Evolutionary conservation across 371 early-diverging fungal genomes (phyloP), one percentile per base, ranked within the genome.

Genomic region (Mucor ambiguus): DNA sequence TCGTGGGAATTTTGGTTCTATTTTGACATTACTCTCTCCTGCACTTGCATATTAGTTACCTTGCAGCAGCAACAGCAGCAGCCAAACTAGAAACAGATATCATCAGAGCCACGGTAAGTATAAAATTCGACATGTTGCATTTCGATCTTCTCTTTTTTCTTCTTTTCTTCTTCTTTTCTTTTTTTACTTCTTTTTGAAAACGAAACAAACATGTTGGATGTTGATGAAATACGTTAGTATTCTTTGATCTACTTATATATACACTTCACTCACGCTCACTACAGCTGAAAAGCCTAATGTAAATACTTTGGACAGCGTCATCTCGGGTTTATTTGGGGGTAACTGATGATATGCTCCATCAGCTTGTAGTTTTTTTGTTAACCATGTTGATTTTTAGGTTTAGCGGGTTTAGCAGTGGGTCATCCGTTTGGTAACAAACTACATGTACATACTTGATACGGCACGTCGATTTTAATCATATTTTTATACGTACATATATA

Each of bases 311-410:
- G 66, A 82, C 41, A 85, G 81, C 57, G 85, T 86, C 55, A 60
- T 83, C 35, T 80, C 89, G 44, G 89, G 89, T 11, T 77, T 85
- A 61, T 73, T 83, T 61, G 89, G 85, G 63, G 89, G 89, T 85
- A 80, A 35, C 12, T 9, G 16, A 38, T 61, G 41, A 48, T 18
- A 1, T 1, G 8, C 22, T 48, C 4, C 12, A 35, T 3, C 37
- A 35, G 1, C 12, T 35, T 22, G 3, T 24, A 18, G 0, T 5
- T 4, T 1, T 18, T 18, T 41, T 41, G 4, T 41, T 58, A 20
- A 56, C 26, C 30, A n/a, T n/a, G 18, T 44, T 44, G 12, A 16
- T n/a, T 49, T 58, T 59, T 71, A 88, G 88, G 89, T 59, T 73
- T 87, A 44, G 85, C 89, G 28, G 89, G 89, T 32, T 68, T 89